Evolutionary conservation across 2,329 filamentous ascomycete genomes (phyloP), one percentile per base, ranked within the genome.

Genomic region (Colletotrichum sp.): DNA sequence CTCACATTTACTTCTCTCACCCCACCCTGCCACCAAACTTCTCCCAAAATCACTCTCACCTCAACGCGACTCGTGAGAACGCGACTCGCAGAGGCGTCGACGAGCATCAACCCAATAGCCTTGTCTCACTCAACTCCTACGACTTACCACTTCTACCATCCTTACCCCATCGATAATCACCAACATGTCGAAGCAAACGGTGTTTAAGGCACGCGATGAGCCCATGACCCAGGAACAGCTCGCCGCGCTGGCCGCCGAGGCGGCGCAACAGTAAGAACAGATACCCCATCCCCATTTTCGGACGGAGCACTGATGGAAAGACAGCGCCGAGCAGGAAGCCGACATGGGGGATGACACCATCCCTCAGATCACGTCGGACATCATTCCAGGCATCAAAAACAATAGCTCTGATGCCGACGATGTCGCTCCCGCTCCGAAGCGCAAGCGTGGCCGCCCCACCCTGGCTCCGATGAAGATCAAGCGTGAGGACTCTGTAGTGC

Each of bases 161-260:
- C 12, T 36, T 64, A 64, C 28, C 16, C 30, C 10, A 60, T 24
- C 32, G 13, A 12, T 24, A 36, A 21, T 15, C 32, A 7, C 18
- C 32, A n/a, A 34, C 6, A 76, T 80, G 79, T 80, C 32, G 74
- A 78, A 28, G 68, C 72, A 9, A 28, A 79, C 8, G 68, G 60
- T 75, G 5, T 72, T 75, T 26, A 60, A 52, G 60, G 69, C 15
- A 16, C 73, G 57, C n/a, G 69, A 72, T 30, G n/a, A 49, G 16
- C 55, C 62, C 24, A 32, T 60, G 60, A 70, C 68, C 4, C 21
- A 72, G 18, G 60, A 75, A 32, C 44, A 72, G 16, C 34, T 75
- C 10, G 67, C 59, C 16, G n/a, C 60, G 28, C 34, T 72, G 6
- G 67, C 59, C 26, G 12, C 60, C 15, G 34, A 28, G 7, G 12